These are phyloP conservation scores for Aspergillus quadricinctus DNA, from an alignment of 2,329 filamentous ascomycete genomes.

Conservation along the genomic window DNA sequence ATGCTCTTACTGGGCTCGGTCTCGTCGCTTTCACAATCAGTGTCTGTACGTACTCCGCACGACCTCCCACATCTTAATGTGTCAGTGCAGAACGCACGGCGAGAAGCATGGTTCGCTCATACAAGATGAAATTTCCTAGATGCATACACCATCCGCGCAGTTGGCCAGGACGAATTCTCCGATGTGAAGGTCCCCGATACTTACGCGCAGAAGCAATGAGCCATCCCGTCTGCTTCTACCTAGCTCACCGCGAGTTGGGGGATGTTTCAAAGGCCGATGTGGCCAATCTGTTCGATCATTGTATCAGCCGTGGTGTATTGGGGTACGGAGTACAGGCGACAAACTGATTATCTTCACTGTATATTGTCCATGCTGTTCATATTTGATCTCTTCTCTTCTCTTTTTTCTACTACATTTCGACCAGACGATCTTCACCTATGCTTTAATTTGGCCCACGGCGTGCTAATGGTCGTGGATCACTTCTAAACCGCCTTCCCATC, in stretches of 20 bases:
- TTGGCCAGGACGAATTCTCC: slow-evolving; percentile 95
- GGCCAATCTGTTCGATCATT: neutral
- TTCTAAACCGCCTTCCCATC: neutral
- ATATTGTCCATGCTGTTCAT: neutral
- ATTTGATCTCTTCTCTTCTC: neutral
- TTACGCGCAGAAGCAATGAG: slow-evolving; percentile 44
- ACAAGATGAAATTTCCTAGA: slow-evolving; percentile 41
- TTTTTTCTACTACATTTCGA: neutral
- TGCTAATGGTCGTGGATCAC: neutral
- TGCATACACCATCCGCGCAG: slow-evolving; percentile 70
- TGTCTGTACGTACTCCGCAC: slow-evolving; percentile 69
- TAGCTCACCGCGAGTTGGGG: neutral
- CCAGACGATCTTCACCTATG: neutral
- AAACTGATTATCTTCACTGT: neutral
- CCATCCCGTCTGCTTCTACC: neutral
- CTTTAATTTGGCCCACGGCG: no score
- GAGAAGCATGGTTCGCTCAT: slow-evolving; percentile 4
- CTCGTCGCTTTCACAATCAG: slow-evolving; percentile 71
- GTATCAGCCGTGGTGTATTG: slow-evolving; percentile 9
- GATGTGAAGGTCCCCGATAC: slow-evolving; percentile 86
- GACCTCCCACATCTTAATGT: neutral
- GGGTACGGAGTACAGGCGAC: slow-evolving; percentile 12
- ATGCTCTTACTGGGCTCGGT: slow-evolving; percentile 72
- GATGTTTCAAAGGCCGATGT: neutral
- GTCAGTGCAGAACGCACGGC: neutral